A percentile compares a stretch with the other conserved stretches of the same genome.
Evolutionary conservation across 108 stramenopile species (phyloP).

Genomic region (Conticribra guillardii): DNA sequence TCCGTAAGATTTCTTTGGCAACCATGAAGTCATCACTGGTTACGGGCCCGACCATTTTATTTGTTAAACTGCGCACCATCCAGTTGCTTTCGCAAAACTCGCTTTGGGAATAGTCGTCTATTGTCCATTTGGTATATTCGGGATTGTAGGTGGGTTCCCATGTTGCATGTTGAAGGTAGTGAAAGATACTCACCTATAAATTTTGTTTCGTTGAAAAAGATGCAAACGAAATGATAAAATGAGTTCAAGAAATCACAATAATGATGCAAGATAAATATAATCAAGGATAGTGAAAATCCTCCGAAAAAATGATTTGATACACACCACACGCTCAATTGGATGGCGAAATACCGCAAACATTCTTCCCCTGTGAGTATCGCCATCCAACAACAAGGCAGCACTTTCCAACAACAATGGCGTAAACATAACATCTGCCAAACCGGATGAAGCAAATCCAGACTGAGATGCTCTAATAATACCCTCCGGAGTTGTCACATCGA

Average conservation of each 20-base stretch:
- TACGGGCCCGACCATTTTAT: constrained; percentile 50
- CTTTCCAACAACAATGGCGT: constrained; percentile 37
- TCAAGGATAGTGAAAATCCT: no score
- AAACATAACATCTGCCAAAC: constrained; percentile 48
- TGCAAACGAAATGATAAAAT: no score
- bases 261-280: no score
- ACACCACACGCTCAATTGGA: constrained; percentile 45
- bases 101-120: constrained; percentile 54
- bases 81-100: constrained; percentile 53
- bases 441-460: constrained; percentile 33
- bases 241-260: no score
- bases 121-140: constrained; percentile 38
- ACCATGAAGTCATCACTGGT: constrained; percentile 37
- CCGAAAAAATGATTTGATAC: no score
- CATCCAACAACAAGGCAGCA: constrained; percentile 30
- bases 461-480: constrained; percentile 41
- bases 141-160: constrained; percentile 60
- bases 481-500: constrained; percentile 42
- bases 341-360: constrained; percentile 50
- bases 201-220: no score
- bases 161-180: constrained; percentile 64
- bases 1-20: constrained; percentile 46
- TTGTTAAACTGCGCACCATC: constrained; percentile 54
- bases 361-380: constrained; percentile 30
- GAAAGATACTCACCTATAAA: constrained; percentile 47